These are phyloP conservation scores for Penicillium pulvis DNA, from an alignment of 495 filamentous ascomycete species.

Conservation along the genomic window DNA sequence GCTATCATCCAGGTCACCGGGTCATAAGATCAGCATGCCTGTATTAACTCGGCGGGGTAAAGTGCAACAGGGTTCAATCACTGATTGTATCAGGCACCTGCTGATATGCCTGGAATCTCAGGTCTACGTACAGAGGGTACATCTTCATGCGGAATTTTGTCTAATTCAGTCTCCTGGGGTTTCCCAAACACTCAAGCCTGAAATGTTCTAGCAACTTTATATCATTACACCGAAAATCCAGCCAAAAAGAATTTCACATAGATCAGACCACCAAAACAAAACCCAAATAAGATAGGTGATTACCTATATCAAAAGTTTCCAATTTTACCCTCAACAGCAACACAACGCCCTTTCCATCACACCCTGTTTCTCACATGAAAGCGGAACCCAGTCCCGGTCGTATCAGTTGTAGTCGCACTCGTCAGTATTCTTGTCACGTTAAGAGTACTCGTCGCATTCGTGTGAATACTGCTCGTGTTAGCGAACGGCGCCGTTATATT, in stretches of 20 bases:
- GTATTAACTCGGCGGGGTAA: not conserved
- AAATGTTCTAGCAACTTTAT: not conserved
- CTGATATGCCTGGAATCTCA: not conserved
- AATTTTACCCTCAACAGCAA: not conserved
- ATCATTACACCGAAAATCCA: not conserved
- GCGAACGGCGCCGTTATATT: slow-evolving; percentile 23
- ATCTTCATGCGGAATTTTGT: not conserved
- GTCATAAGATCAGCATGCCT: not conserved
- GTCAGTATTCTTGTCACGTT: slow-evolving; percentile 9
- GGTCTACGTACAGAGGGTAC: not conserved
- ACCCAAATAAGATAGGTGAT: not conserved
- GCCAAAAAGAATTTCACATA: not conserved
- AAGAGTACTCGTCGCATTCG: slow-evolving; percentile 21
- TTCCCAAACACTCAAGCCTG: not conserved
- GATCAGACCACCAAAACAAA: not conserved
- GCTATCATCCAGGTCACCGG: slow-evolving; percentile 3
- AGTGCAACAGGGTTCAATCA: not conserved
- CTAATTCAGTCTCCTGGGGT: not conserved
- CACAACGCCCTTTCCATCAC: not conserved
- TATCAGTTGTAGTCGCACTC: not conserved
- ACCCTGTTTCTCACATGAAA: slow-evolving; percentile 5
- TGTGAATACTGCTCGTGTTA: slow-evolving; percentile 18
- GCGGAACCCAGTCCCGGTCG: not conserved
- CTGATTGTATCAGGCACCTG: not conserved
- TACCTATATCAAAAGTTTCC: too few species aligned